These are phyloP conservation scores for Blastocystis sp. DNA, from an alignment of 352 stramenopile species.

Conservation along the genomic window DNA sequence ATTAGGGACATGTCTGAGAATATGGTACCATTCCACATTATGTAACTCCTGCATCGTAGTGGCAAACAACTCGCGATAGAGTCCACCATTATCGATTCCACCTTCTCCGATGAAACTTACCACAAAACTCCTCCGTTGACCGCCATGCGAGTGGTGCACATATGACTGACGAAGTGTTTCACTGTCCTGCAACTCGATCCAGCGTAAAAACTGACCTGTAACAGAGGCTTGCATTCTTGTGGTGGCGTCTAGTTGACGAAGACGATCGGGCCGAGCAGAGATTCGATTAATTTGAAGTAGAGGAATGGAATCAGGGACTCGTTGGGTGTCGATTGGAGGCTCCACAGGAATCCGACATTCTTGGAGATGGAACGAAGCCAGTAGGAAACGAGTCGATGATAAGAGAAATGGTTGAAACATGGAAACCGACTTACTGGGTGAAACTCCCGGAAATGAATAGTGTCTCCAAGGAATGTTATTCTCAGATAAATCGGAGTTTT, in stretches of 20 bases:
- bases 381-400: neutral
- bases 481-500: too few relatives aligned
- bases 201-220: neutral
- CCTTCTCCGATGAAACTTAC: constrained; percentile 23
- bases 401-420: neutral
- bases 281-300: neutral
- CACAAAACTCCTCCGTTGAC: neutral
- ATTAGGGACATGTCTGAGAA: neutral
- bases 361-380: neutral
- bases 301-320: neutral
- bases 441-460: too few relatives aligned
- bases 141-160: constrained; percentile 22
- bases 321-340: neutral
- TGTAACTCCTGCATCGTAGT: constrained; percentile 47
- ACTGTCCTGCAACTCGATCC: neutral
- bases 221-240: neutral
- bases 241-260: neutral
- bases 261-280: neutral
- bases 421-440: neutral
- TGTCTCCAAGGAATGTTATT: too few relatives aligned
- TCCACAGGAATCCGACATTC: neutral
- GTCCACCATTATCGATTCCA: constrained; percentile 29
- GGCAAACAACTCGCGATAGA: constrained; percentile 42
- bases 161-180: neutral
- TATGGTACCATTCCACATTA: neutral